phyloP scores from a whole-genome alignment of 139 green algal species.

The Coccomyxa sp. region DNA sequence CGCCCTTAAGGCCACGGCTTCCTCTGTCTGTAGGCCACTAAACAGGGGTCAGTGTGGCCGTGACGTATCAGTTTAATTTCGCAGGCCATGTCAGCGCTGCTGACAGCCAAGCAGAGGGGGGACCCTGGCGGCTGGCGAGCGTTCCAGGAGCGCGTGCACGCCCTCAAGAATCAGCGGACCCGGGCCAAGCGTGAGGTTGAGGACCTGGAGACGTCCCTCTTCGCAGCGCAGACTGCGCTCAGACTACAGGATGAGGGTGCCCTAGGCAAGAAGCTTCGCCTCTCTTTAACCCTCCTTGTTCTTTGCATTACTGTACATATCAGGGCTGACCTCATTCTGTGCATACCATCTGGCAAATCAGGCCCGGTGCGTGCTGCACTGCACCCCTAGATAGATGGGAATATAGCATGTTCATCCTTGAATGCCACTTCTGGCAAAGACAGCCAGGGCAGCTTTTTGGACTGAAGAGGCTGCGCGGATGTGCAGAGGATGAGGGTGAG shows the following conservation, averaged over 20 bases:
- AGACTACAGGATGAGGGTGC: neutral
- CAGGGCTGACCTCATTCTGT: too few species aligned
- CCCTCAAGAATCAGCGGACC: slow-evolving; percentile 59
- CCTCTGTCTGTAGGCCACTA: too few species aligned
- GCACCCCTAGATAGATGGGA: too few species aligned
- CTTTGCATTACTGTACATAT: too few species aligned
- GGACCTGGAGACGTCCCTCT: slow-evolving; percentile 29
- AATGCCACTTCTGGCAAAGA: neutral
- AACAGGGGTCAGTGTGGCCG: too few species aligned
- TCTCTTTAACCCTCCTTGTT: too few species aligned
- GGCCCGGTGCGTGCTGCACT: too few species aligned
- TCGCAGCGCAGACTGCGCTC: slow-evolving; percentile 15
- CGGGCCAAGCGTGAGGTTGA: slow-evolving; percentile 39
- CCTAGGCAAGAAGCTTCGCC: too few species aligned
- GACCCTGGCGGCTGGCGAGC: slow-evolving; percentile 44
- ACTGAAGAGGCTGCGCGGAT: neutral
- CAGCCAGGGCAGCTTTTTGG: neutral
- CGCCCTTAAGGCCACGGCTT: too few species aligned
- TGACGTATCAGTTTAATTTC: neutral
- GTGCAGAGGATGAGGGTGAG: neutral
- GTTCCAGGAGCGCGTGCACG: slow-evolving; percentile 48
- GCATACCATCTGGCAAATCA: too few species aligned
- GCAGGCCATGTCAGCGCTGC: slow-evolving; percentile 28
- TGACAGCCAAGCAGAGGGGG: slow-evolving; percentile 36
- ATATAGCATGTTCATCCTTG: too few species aligned